Base-by-base conservation (phyloP, 2,329 filamentous ascomycete species). In the Fusarium lyarnte region DNA sequence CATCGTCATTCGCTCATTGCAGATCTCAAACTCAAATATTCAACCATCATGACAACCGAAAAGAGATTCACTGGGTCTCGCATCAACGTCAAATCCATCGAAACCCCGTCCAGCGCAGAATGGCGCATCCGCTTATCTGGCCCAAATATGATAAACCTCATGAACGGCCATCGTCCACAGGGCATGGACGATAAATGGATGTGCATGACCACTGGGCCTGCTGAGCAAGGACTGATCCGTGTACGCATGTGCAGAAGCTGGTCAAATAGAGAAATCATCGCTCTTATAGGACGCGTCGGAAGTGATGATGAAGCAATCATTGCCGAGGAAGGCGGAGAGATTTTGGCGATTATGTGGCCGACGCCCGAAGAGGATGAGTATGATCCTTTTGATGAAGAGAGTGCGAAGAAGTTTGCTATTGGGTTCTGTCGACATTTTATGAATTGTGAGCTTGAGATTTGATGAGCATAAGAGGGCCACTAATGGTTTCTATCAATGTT, bases 151-250 rank as follows among this genome's bases (percentile, higher is more conserved):
- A 41, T 61, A 29, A 70, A 73, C 17, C 70, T 73, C 36, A 61
- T 71, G 25, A 53, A 58, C 2, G 70, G 70, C 27, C 62, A 57
- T 21, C 7, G 8, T 6, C 66, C 70, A 25, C 23, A 13, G 8
- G 39, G 63, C 3, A 73, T 73, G 70, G 70, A 73, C 5, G 66
- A 73, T 14, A 73, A 42, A 33, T 73, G 70, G 70, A 42, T 39
- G 52, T 55, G 52, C 14, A 36, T 39, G 9, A 58, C 70, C 2
- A 35, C 61, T 0, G 70, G 70, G 6, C 70, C 70, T 3, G 66
- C 49, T 1, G 31, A 46, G 1, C 47, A 63, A 19, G 70, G 70
- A 23, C 51, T 67, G 13, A 58, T 73, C 6, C 41, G 41, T 0
- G 51, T 73, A 4, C 66, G 55, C 8, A 38, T 73, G 11, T 73